Percentiles rank a stretch among this genome's conserved stretches.
phyloP scores from a whole-genome alignment of 352 stramenopile genomes.

The Phytophthora ohioensis region DNA sequence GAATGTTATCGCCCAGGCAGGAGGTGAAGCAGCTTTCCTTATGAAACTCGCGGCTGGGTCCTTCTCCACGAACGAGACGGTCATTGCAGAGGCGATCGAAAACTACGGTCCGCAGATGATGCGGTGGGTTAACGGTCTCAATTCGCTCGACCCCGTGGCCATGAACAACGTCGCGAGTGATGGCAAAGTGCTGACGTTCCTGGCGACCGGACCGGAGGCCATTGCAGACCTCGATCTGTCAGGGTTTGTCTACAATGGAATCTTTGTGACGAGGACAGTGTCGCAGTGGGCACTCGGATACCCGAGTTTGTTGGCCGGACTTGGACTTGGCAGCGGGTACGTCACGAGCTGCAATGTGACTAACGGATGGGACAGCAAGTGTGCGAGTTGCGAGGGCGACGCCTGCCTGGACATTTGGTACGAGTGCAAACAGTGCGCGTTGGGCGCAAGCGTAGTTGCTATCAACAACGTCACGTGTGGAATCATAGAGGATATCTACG shows the following conservation, averaged over 20 bases:
- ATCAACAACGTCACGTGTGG: conserved; percentile 60
- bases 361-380: conserved; percentile 49
- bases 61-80: conserved; percentile 44
- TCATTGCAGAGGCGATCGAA: conserved; percentile 39
- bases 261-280: conserved; percentile 63
- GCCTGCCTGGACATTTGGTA: conserved; percentile 47
- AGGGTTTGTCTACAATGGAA: conserved; percentile 80
- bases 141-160: conserved; percentile 71
- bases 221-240: conserved; percentile 56
- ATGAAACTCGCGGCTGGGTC: conserved; percentile 52
- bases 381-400: conserved; percentile 44
- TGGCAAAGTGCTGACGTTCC: conserved; percentile 55
- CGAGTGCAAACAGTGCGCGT: conserved; percentile 51
- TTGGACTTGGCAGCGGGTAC: conserved; percentile 65
- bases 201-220: conserved; percentile 35
- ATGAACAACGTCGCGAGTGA: conserved; percentile 61
- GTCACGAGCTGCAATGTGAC: conserved; percentile 52
- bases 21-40: conserved; percentile 63
- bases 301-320: conserved; percentile 70
- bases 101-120: conserved; percentile 68
- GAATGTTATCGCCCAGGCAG: conserved; percentile 68
- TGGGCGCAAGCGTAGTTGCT: conserved; percentile 44
- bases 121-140: conserved; percentile 81
- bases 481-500: conserved; percentile 52
- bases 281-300: conserved; percentile 77